Evolutionary conservation across 345 rosid genomes (phyloP).

Genomic region (Camelina sativa): DNA sequence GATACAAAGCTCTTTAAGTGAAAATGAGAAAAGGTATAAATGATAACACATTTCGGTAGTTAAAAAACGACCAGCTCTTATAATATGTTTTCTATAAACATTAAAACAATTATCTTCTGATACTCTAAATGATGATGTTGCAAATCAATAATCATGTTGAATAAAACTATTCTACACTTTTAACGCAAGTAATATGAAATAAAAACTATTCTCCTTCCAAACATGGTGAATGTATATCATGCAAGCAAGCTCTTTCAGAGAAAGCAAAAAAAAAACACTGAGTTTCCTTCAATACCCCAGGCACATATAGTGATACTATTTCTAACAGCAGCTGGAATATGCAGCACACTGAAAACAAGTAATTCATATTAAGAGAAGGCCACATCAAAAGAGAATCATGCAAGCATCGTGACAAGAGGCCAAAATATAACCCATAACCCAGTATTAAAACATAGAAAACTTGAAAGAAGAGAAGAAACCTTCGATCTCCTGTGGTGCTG

Average conservation of each 20-base stretch:
- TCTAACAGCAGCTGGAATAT: slow-evolving; percentile 6
- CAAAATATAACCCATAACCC: background rate
- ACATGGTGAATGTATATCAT: background rate
- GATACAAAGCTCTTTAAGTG: slow-evolving; percentile 2
- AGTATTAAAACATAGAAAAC: background rate
- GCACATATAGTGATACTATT: slow-evolving; percentile 9
- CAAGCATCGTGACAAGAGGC: slow-evolving; percentile 3
- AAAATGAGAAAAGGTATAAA: slow-evolving; percentile 6
- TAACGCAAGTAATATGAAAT: background rate
- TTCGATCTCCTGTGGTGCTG: slow-evolving; percentile 44
- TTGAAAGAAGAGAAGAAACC: slow-evolving; percentile 25
- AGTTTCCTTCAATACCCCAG: slow-evolving; percentile 14
- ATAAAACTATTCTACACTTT: background rate
- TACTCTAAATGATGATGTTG: background rate
- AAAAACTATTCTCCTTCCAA: background rate
- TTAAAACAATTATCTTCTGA: background rate
- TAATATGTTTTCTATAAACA: background rate
- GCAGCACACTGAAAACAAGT: slow-evolving; percentile 1
- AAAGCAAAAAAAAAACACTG: background rate
- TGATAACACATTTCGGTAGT: background rate
- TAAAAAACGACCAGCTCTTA: background rate
- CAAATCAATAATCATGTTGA: background rate
- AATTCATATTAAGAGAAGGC: background rate
- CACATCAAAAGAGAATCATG: slow-evolving; percentile 13
- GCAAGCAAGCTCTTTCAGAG: slow-evolving; percentile 14